phyloP scores from a whole-genome alignment of 805 yeast genomes.

The Teunomyces atbi region DNA sequence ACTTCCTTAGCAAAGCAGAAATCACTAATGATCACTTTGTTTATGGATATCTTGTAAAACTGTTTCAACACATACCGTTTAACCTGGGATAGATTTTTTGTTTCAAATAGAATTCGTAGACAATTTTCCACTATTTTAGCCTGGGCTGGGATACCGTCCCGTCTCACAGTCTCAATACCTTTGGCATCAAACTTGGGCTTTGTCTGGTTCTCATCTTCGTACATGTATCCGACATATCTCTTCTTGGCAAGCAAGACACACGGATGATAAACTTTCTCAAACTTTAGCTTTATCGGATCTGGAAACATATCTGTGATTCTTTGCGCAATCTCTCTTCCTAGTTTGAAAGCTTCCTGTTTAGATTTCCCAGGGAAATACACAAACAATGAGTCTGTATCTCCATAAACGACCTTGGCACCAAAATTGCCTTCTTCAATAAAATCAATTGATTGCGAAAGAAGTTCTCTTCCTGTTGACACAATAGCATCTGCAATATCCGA shows the following conservation, averaged over 20 bases:
- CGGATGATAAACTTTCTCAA: conserved; percentile 92
- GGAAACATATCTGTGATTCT: conserved; percentile 67
- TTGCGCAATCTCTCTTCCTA: conserved; percentile 71
- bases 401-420: conserved; percentile 94
- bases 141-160: conserved; percentile 95
- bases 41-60: conserved; percentile 63
- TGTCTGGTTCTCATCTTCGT: conserved; percentile 54
- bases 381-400: conserved; percentile 94
- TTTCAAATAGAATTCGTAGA: conserved; percentile 66
- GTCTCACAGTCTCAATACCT: conserved; percentile 90
- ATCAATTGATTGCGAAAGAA: conserved; percentile 66
- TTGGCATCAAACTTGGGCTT: conserved; percentile 86
- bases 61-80: conserved; percentile 64
- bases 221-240: conserved; percentile 85
- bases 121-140: conserved; percentile 75
- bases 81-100: conserved; percentile 67
- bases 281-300: conserved; percentile 76
- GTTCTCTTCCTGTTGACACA: conserved; percentile 88
- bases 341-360: conserved; percentile 68
- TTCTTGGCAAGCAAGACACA: conserved; percentile 81
- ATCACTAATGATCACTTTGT: conserved; percentile 69
- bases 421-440: conserved; percentile 63
- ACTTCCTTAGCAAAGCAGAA: conserved; percentile 93
- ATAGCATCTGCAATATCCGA: conserved; percentile 93
- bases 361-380: conserved; percentile 85